These are phyloP conservation scores for Chlamydomonas schloesseri DNA, from an alignment of 139 green algal species.

Conservation along the genomic window DNA sequence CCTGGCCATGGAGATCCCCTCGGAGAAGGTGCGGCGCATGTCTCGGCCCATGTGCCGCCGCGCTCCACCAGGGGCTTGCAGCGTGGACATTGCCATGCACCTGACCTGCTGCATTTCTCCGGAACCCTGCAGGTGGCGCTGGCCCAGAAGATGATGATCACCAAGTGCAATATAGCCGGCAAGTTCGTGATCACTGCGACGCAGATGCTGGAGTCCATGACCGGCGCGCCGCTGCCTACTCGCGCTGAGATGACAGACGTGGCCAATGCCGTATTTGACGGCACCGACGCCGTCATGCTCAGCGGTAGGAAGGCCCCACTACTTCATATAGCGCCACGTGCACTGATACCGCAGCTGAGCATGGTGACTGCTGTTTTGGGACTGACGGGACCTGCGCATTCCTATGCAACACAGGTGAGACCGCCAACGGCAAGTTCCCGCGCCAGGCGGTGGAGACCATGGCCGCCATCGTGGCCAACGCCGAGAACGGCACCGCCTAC, in stretches of 20 bases:
- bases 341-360: no score
- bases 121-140: conserved; percentile 44
- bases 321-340: no score
- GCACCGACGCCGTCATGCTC: conserved; percentile 74
- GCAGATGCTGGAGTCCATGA: conserved; percentile 72
- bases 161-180: conserved; percentile 69
- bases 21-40: conserved; percentile 53
- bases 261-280: conserved; percentile 75
- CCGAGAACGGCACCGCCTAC: conserved; percentile 64
- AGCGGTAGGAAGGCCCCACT: no score
- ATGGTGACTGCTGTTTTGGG: no score
- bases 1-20: conserved; percentile 72
- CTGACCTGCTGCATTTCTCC: no score
- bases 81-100: no score
- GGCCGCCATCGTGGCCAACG: conserved; percentile 72
- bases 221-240: conserved; percentile 66
- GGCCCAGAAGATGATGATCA: conserved; percentile 76
- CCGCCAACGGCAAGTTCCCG: conserved; percentile 76
- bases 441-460: conserved; percentile 72
- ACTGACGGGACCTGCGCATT: no score
- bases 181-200: conserved; percentile 62
- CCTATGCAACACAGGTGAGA: conserved; percentile 79
- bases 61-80: no score
- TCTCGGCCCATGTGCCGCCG: not conserved
- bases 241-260: conserved; percentile 79